Conservation (phyloP, 768 basidiomycete genomes). For the Psilocybe azurescens region DNA sequence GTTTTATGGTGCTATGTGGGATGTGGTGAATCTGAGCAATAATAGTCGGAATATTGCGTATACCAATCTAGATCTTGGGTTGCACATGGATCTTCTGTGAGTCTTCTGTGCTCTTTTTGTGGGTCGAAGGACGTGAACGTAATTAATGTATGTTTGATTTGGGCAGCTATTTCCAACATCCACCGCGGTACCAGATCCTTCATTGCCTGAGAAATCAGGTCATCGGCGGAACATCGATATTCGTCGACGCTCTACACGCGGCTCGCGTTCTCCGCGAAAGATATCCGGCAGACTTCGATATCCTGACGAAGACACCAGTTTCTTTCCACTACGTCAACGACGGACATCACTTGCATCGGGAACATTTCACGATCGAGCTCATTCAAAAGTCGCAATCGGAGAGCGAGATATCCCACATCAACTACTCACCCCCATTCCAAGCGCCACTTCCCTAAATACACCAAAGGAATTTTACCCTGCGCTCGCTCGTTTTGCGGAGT, state of each 20-base stretch:
- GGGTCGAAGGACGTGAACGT: not conserved
- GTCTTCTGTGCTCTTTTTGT: constrained; percentile 33
- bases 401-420: constrained; percentile 65
- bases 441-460: constrained; percentile 68
- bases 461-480: constrained; percentile 66
- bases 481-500: constrained; percentile 59
- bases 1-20: constrained; percentile 91
- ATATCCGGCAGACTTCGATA: constrained; percentile 56
- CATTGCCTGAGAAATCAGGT: constrained; percentile 91
- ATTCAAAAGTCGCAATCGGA: constrained; percentile 25
- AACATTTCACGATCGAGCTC: constrained; percentile 81
- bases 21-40: constrained; percentile 76
- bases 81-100: constrained; percentile 93
- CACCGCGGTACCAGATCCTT: constrained; percentile 91
- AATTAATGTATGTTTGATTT: not conserved
- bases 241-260: constrained; percentile 79
- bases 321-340: constrained; percentile 93
- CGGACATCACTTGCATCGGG: constrained; percentile 76
- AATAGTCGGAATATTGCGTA: constrained; percentile 93
- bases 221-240: constrained; percentile 81
- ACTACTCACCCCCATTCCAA: constrained; percentile 96
- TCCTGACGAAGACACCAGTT: constrained; percentile 70
- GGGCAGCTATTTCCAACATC: constrained; percentile 85
- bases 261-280: constrained; percentile 55
- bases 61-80: constrained; percentile 84